These are phyloP conservation scores for Ceriops tagal DNA, from an alignment of 345 rosid genomes.

Conservation along the genomic window DNA sequence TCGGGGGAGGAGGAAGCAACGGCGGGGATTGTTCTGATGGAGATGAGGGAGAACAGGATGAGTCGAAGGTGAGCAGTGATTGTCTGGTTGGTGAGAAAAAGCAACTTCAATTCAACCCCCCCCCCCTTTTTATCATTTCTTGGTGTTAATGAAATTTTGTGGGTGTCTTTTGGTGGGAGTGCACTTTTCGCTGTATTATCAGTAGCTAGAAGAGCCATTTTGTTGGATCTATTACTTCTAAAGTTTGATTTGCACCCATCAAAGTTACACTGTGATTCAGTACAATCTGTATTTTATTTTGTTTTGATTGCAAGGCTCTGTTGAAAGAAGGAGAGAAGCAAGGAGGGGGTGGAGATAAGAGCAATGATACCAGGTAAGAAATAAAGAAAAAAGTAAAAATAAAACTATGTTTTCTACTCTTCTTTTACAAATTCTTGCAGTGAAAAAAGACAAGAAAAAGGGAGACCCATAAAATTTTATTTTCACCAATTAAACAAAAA, in stretches of 20 bases:
- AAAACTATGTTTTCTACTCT: conserved; percentile 20
- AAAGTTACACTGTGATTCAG: conserved; percentile 6
- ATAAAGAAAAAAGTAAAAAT: conserved; percentile 16
- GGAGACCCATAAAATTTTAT: conserved; percentile 21
- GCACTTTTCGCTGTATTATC: conserved; percentile 32
- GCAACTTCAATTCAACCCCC: neutral
- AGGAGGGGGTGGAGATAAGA: conserved; percentile 22
- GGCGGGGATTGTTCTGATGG: conserved; percentile 18
- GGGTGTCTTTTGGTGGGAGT: conserved; percentile 18
- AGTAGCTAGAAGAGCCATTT: conserved; percentile 1
- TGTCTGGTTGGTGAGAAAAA: conserved; percentile 34
- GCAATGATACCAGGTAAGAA: conserved; percentile 57
- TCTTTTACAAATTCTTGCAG: conserved; percentile 38
- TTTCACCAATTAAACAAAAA: conserved; percentile 26
- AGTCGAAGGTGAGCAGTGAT: conserved; percentile 20
- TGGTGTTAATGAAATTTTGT: neutral
- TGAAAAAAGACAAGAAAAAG: conserved; percentile 33
- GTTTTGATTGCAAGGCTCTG: conserved; percentile 25
- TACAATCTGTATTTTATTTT: conserved; percentile 1
- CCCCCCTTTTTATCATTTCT: conserved; percentile 3
- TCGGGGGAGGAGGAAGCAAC: conserved; percentile 30
- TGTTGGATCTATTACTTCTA: conserved; percentile 7
- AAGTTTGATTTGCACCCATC: conserved; percentile 32
- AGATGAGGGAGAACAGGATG: conserved; percentile 2
- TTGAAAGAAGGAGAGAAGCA: conserved; percentile 13